Conservation (phyloP, 2,329 filamentous ascomycete genomes). For the Nakataea oryzae region DNA sequence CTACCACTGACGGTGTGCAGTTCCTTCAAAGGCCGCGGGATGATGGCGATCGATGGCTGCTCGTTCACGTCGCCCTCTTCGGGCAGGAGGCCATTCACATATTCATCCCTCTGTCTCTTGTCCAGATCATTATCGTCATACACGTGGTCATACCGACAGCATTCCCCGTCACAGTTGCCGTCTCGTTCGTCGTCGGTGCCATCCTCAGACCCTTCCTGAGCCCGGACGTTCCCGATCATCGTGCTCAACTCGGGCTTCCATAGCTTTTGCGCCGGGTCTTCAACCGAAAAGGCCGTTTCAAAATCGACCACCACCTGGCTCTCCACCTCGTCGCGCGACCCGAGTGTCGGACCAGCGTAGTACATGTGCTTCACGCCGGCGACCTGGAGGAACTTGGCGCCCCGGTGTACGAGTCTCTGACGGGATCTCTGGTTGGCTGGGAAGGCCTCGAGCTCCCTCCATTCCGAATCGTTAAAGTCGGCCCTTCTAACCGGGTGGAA, state of each 20-base stretch:
- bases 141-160: slow-evolving; percentile 5
- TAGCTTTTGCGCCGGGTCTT: background rate
- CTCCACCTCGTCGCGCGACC: slow-evolving; percentile 16
- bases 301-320: slow-evolving; percentile 22
- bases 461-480: background rate
- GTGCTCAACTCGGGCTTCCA: background rate
- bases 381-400: slow-evolving; percentile 12
- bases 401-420: slow-evolving; percentile 11
- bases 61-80: background rate
- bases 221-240: background rate
- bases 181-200: background rate
- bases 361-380: slow-evolving; percentile 15
- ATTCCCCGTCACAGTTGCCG: slow-evolving; percentile 4
- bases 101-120: slow-evolving; percentile 2
- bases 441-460: background rate
- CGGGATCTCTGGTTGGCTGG: background rate
- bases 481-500: background rate
- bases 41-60: slow-evolving; percentile 4
- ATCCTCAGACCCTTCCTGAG: background rate
- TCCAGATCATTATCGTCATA: slow-evolving; percentile 8
- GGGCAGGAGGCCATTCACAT: slow-evolving; percentile 7
- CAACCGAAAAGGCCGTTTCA: slow-evolving; percentile 12
- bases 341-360: slow-evolving; percentile 14
- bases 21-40: slow-evolving; percentile 6
- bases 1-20: background rate